Conservation (phyloP, 2,329 filamentous ascomycete genomes). For the Aschersonia sp. region DNA sequence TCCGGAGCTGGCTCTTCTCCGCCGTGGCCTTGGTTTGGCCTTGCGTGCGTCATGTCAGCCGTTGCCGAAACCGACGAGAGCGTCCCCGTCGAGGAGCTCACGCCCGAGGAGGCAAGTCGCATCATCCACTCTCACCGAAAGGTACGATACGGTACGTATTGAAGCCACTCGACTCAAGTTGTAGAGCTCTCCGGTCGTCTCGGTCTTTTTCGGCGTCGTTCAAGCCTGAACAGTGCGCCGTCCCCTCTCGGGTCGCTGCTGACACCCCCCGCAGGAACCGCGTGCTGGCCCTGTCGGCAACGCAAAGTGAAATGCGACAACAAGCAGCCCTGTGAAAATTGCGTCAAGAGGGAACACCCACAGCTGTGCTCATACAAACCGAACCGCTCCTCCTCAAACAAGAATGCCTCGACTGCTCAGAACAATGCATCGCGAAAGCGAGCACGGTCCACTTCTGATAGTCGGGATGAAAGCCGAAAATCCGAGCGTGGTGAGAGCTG, state of each 20-base stretch:
- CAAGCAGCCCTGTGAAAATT: conserved; percentile 54
- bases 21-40: not conserved
- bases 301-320: conserved; percentile 58
- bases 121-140: conserved; percentile 58
- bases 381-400: conserved; percentile 29
- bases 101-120: conserved; percentile 49
- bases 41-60: conserved; percentile 23
- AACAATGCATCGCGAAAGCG: conserved; percentile 16
- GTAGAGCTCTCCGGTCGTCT: not conserved
- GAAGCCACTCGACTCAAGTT: not conserved
- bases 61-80: conserved; percentile 27
- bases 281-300: conserved; percentile 53
- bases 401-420: conserved; percentile 14
- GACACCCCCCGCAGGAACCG: conserved; percentile 32
- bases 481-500: conserved; percentile 24
- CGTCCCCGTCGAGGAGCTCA: conserved; percentile 39
- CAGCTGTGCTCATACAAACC: conserved; percentile 54
- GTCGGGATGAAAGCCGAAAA: conserved; percentile 16
- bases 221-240: not conserved
- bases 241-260: not conserved
- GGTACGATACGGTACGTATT: conserved; percentile 47
- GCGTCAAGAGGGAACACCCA: conserved; percentile 49
- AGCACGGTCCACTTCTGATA: conserved; percentile 17
- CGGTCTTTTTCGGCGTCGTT: not conserved
- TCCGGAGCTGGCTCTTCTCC: not conserved